phyloP scores from a whole-genome alignment of 495 filamentous ascomycete genomes.

The Xylaria acuta region DNA sequence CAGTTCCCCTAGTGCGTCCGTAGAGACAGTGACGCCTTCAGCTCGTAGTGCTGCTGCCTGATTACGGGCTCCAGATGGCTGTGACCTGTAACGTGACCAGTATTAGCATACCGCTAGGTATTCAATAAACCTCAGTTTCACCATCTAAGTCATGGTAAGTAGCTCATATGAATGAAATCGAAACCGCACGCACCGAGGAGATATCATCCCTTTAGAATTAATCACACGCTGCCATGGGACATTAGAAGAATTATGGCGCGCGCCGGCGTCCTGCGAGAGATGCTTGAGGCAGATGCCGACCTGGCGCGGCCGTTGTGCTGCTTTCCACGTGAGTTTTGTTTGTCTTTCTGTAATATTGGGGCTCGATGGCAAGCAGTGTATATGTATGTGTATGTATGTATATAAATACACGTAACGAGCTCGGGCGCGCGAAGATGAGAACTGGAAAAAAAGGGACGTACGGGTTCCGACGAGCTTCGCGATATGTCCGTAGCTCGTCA shows the following conservation, averaged over 20 bases:
- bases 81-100: constrained; percentile 53
- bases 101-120: neutral
- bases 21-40: constrained; percentile 73
- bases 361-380: no score
- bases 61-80: constrained; percentile 67
- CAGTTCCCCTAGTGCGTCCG: constrained; percentile 70
- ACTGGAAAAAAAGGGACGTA: constrained; percentile 52
- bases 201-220: constrained; percentile 83
- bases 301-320: constrained; percentile 75
- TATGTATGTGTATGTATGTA: neutral
- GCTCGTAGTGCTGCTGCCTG: constrained; percentile 70
- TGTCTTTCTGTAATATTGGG: neutral
- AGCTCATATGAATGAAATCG: neutral
- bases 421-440: no score
- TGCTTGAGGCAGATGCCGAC: constrained; percentile 90
- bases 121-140: neutral
- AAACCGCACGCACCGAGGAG: constrained; percentile 66
- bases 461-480: constrained; percentile 79
- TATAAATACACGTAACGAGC: neutral
- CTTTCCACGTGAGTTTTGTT: constrained; percentile 5
- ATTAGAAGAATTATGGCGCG: constrained; percentile 70
- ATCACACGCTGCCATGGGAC: constrained; percentile 97
- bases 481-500: constrained; percentile 91
- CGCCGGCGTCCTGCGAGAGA: constrained; percentile 61
- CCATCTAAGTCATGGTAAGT: neutral